Base-by-base conservation (phyloP, 2,329 filamentous ascomycete genomes). In the Aspergillus floridensis region DNA sequence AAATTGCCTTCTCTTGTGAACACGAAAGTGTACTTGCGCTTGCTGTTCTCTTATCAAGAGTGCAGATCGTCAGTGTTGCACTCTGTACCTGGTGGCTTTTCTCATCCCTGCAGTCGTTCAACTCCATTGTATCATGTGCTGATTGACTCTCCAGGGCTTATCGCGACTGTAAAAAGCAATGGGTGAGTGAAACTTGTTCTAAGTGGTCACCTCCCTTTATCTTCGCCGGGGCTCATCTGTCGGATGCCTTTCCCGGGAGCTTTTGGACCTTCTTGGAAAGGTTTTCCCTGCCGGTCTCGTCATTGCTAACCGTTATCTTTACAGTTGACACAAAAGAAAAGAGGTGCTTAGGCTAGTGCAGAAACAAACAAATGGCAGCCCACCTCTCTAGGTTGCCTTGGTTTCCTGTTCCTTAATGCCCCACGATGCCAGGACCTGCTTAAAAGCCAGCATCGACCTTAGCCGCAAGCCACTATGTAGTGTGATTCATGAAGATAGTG, bases 91-190 rank as follows among this genome's bases (percentile, higher is more conserved):
- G 38, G 14, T 44, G 38, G 14, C 16, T 19, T 2, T 44, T 19
- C 14, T 44, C 38, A 44, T 19, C 14, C 3, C 7, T n/a, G 16
- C 5, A 8, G 38, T n/a, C 38, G 11, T 6, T 44, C 38, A 7
- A n/a, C 5, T 44, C 14, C 19, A 44, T 12, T 19, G 16, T 16
- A n/a, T 6, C 16, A 44, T 44, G 4, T 32, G 38, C 60, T 63
- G 41, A 60, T 47, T 16, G 21, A 58, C 65, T 32, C 5, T 11
- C 7, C 21, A 96, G 92, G 77, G 92, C 92, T 53, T 98, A 97
- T 76, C 86, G 92, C 60, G 92, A 96, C 63, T 98, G 93, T 78
- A 97, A 97, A 76, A 93, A 96, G 79, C 84, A 88, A 80, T 97
- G 93, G 93, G 92, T 96, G 82, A 69, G 85, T 78, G 44, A n/a